A percentile compares a stretch with the other conserved stretches of the same genome.
phyloP scores from a whole-genome alignment of 257 asterid species.

The Solanum lycopersicoides region DNA sequence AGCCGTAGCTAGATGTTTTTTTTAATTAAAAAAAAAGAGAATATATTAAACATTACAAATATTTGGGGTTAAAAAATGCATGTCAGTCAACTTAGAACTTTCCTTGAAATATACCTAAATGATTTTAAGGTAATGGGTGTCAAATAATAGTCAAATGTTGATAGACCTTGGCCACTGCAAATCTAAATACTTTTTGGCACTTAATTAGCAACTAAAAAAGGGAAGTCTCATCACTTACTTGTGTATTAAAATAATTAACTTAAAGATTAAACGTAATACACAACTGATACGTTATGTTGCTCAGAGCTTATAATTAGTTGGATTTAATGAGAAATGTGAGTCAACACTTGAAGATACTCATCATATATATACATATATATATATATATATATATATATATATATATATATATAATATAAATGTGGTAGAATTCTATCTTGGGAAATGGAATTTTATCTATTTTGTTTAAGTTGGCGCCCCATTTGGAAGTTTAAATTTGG shows the following conservation, averaged over 20 bases:
- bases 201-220: not conserved
- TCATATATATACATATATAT: not conserved
- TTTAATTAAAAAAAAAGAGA: not conserved
- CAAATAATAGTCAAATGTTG: not conserved
- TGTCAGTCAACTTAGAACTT: not conserved
- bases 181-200: not conserved
- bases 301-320: not conserved
- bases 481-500: not conserved
- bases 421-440: not conserved
- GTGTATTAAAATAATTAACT: not conserved
- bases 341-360: not conserved
- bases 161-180: not conserved
- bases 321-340: not conserved
- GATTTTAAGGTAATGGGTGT: not conserved
- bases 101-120: not conserved
- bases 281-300: constrained; percentile 6
- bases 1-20: not conserved
- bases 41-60: not conserved
- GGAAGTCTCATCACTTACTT: not conserved
- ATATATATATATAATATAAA: not conserved
- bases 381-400: not conserved
- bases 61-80: not conserved
- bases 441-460: not conserved
- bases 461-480: not conserved
- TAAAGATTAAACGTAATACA: not conserved